phyloP scores from a whole-genome alignment of 176 grass and related monocot species.

The Carex littledalei region DNA sequence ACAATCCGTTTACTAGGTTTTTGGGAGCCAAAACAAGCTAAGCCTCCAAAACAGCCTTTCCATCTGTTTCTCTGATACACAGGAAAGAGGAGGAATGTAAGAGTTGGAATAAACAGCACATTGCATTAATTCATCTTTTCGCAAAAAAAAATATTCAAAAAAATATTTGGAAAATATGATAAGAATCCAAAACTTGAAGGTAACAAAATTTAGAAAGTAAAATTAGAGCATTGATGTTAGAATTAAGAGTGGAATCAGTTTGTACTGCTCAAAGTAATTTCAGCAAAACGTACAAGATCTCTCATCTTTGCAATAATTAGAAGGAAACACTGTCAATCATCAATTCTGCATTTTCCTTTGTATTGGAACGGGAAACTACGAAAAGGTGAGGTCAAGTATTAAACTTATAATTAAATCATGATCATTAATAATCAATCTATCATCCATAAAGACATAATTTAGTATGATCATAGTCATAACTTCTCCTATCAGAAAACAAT shows the following conservation, averaged over 20 bases:
- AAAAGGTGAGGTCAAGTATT: not conserved
- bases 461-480: not conserved
- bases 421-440: not conserved
- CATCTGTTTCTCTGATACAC: slow-evolving; percentile 51
- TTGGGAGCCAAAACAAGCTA: slow-evolving; percentile 77
- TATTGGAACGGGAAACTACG: not conserved
- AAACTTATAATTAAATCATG: not conserved
- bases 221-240: not conserved
- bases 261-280: not conserved
- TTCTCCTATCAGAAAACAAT: not conserved
- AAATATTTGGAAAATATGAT: not conserved
- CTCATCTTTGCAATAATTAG: not conserved
- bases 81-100: not conserved
- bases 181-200: not conserved
- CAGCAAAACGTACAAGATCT: not conserved
- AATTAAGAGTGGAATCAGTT: not conserved
- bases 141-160: slow-evolving; percentile 12
- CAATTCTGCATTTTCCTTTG: not conserved
- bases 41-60: slow-evolving; percentile 61
- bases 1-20: slow-evolving; percentile 72
- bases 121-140: slow-evolving; percentile 4
- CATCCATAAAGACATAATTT: not conserved
- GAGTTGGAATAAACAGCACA: slow-evolving; percentile 8
- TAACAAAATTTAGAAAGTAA: not conserved
- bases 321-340: not conserved